Evolutionary conservation across 2,329 filamentous ascomycete species (phyloP), one percentile per base, ranked within the genome.

Genomic region (Cladosporium sp.): DNA sequence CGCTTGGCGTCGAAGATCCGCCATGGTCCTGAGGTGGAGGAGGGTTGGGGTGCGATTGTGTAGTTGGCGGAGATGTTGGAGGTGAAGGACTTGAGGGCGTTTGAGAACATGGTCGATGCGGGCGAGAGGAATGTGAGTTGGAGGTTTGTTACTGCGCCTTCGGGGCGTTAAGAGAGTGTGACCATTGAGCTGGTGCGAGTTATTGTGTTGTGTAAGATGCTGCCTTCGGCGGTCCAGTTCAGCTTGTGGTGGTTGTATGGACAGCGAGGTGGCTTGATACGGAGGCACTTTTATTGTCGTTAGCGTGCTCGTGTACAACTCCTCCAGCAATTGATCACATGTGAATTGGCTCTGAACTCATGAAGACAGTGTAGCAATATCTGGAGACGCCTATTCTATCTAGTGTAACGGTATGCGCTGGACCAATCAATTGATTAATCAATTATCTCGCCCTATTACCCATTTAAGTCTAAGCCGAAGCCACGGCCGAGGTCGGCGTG

Each of bases 1-100:
- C 96, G 96, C 83, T 96, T 98, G 67, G 92, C 93, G 81, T 97
- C 93, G 84, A 94, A 94, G 74, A 99, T 95, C 82, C 93, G 96
- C 95, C 95, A 99, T 66, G 93, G 92, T 21, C 95, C 95, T 18
- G 93, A 92, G 62, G 88, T 88, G 61, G 92, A 91, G n/a, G 88
- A 90, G 12, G 91, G 87, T 67, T 87, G 88, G 30, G 89, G 85
- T 26, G 92, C 90, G 71, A 98, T 84, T 72, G 90, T 88, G 80
- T 99, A 99, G 81, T 97, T 96, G 76, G 90, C 89, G 67, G 89
- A 89, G 81, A 99, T 98, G 80, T 97, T 97, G 68, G 91, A 94
- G 70, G 89, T 90, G 78, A 98, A 94, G 70, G 94, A 96, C 81
- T 98, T 98, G 77, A 98, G 86, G 71, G 92, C 92, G 69, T 90